Evolutionary conservation across 768 basidiomycete species (phyloP).

Genomic region (Agrocybe pediades): DNA sequence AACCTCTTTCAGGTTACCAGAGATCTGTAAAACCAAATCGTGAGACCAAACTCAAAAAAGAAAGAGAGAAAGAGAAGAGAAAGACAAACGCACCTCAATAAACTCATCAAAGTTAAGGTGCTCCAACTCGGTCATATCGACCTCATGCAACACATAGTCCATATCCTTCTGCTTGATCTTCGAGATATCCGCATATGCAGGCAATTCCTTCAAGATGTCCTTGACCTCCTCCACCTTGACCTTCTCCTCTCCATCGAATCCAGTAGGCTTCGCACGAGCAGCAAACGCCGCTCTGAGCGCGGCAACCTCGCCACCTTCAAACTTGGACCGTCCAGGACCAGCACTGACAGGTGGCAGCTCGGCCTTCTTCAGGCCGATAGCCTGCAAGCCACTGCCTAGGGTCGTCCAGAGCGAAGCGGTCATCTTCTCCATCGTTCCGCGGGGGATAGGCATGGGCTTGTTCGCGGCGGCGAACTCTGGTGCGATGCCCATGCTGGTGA

Average conservation of each 20-base stretch:
- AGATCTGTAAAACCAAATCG: constrained; percentile 48
- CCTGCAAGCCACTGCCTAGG: constrained; percentile 43
- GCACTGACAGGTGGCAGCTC: constrained; percentile 14
- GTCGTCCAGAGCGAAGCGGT: constrained; percentile 25
- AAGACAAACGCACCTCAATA: constrained; percentile 64
- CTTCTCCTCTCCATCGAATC: constrained; percentile 34
- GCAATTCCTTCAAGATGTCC: constrained; percentile 44
- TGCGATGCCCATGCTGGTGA: constrained; percentile 84
- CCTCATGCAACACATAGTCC: constrained; percentile 74
- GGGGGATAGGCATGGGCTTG: constrained; percentile 24
- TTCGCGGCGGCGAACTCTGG: constrained; percentile 40
- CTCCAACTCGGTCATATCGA: constrained; percentile 59
- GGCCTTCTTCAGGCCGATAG: constrained; percentile 4
- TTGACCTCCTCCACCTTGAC: constrained; percentile 42
- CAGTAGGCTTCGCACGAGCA: constrained; percentile 11
- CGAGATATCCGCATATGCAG: constrained; percentile 62
- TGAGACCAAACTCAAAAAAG: neutral
- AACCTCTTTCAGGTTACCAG: constrained; percentile 72
- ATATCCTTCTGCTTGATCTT: constrained; percentile 61
- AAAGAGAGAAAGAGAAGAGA: constrained; percentile 5
- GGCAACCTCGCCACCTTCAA: constrained; percentile 46
- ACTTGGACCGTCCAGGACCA: constrained; percentile 41
- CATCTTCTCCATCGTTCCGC: constrained; percentile 29
- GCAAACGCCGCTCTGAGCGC: constrained; percentile 41
- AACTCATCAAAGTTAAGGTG: constrained; percentile 84